Evolutionary conservation across 345 rosid species (phyloP), one percentile per base, ranked within the genome.

Genomic region (Hypericum perforatum): DNA sequence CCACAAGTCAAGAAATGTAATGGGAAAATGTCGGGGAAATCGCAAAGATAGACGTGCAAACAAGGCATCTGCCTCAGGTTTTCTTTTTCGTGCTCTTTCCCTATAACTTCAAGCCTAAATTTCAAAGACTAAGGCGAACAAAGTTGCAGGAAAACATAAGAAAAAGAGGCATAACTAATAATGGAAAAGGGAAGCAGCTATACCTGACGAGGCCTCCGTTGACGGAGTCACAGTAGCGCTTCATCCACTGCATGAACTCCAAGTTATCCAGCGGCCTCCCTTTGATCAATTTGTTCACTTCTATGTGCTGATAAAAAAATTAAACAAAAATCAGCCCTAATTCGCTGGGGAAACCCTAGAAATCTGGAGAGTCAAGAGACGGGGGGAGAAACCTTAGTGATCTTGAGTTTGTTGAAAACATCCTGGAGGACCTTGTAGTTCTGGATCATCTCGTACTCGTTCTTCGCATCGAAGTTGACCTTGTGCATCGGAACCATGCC

Each of bases 221-320:
- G 5, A 84, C 80, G 49, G 97, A 80, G 75, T 94, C 99, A 10
- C 89, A 89, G 69, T 89, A 89, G 41, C 77, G 78, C 75, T 94
- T 94, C 99, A 94, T 66, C 99, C 99, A 94, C 54, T 89, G 97
- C 82, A 86, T 89, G 45, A 94, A 94, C 76, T 89, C 99, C 85
- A 94, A 64, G 66, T 94, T 94, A 56, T 94, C 99, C 54, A 94
- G 81, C 41, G 99, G 96, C 57, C 97, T 81, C 43, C 99, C 97
- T 60, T 94, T 94, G 58, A 86, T 83, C 6, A 94, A 79, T 70
- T 89, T 94, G 66, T 68, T 86, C 68, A 94, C 99, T 16, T 94
- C 97, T 0, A 94, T 79, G 63, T 94, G 86, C 99, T 94, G 58
- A 10, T 46, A 7, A 58, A 12, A 29, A 11, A 51, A 32, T 44